Conservation (phyloP, 345 rosid species). For the Aurinia saxatilis region DNA sequence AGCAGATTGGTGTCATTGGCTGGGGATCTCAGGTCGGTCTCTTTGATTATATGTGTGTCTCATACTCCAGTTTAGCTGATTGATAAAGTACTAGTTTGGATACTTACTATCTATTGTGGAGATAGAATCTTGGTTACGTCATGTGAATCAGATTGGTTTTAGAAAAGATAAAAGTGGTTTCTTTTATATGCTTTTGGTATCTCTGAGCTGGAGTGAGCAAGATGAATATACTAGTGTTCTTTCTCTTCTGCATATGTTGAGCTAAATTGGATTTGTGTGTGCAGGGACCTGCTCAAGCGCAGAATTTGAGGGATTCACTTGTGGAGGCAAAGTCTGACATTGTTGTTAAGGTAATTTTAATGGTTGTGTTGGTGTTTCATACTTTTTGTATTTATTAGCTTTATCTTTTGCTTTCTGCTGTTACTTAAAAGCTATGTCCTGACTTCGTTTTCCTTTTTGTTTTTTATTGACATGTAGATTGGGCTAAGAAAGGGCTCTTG, state of each 20-base stretch:
- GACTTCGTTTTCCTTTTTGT: background rate
- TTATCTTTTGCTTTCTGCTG: background rate
- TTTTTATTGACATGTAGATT: constrained; percentile 32
- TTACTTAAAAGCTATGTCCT: background rate
- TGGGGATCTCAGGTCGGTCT: constrained; percentile 84
- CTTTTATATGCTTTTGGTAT: background rate
- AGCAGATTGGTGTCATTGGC: constrained; percentile 91
- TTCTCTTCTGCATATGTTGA: background rate
- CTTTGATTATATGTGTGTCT: background rate
- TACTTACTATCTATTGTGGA: background rate
- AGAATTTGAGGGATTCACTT: constrained; percentile 86
- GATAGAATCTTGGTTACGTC: background rate
- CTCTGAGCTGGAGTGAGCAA: background rate
- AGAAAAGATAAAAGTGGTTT: background rate
- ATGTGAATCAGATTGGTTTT: background rate
- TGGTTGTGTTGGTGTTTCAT: background rate
- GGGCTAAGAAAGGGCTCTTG: constrained; percentile 87
- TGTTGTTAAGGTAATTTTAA: constrained; percentile 56
- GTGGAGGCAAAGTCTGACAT: constrained; percentile 76
- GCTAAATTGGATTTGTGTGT: background rate
- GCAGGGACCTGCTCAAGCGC: constrained; percentile 97
- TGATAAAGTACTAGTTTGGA: background rate
- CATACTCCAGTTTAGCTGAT: background rate
- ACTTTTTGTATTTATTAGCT: background rate
- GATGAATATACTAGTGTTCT: background rate